phyloP scores from a whole-genome alignment of 106 monocot genomes.

The Narthecium ossifragum region DNA sequence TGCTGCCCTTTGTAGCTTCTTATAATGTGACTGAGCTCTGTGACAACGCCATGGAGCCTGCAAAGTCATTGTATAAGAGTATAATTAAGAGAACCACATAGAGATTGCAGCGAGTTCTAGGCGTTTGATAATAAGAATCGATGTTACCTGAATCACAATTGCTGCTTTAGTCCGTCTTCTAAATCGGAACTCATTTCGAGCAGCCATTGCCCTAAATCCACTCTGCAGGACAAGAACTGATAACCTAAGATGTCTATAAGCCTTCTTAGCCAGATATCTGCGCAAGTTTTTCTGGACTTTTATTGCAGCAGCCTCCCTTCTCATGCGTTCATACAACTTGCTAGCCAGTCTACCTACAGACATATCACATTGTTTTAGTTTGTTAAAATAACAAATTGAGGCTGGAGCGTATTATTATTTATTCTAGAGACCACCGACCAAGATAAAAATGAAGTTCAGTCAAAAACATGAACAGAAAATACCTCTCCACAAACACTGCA shows the following conservation, averaged over 20 bases:
- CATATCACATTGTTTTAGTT: slow-evolving; percentile 5
- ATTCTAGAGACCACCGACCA: too few species aligned
- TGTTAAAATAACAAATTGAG: too few species aligned
- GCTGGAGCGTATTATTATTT: too few species aligned
- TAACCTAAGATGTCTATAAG: slow-evolving; percentile 39
- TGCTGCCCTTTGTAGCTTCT: slow-evolving; percentile 56
- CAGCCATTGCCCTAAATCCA: slow-evolving; percentile 74
- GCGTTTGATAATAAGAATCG: neutral
- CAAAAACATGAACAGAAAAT: slow-evolving; percentile 1
- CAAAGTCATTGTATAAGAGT: slow-evolving; percentile 1
- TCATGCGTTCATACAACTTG: slow-evolving; percentile 63
- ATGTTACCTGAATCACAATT: slow-evolving; percentile 58
- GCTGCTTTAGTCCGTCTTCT: slow-evolving; percentile 66
- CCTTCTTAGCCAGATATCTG: slow-evolving; percentile 49
- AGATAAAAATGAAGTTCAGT: too few species aligned
- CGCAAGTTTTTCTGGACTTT: slow-evolving; percentile 83
- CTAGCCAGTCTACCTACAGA: slow-evolving; percentile 78
- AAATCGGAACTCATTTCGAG: slow-evolving; percentile 68
- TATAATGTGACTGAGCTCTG: slow-evolving; percentile 55
- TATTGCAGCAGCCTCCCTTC: slow-evolving; percentile 69
- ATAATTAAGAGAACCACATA: slow-evolving; percentile 6
- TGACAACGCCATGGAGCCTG: slow-evolving; percentile 75
- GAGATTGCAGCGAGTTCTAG: neutral
- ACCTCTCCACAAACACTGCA: slow-evolving; percentile 94
- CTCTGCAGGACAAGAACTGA: slow-evolving; percentile 77